Evolutionary conservation across 306 rosid genomes (phyloP).

Genomic region (Astragalus membranaceus): DNA sequence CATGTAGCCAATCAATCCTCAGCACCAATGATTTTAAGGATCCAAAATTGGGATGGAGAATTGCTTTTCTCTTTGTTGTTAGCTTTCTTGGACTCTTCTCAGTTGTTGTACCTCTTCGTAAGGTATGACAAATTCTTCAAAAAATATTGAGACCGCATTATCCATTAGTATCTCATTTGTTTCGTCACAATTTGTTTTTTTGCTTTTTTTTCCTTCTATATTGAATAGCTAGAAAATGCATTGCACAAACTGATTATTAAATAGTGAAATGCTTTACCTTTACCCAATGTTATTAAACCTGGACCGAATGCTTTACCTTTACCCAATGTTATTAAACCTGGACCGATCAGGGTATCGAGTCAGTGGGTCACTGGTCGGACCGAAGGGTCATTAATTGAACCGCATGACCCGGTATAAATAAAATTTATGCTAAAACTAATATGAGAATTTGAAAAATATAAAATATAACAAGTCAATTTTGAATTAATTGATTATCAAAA

Average conservation of each 20-base stretch:
- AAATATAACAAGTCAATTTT: too few relatives aligned
- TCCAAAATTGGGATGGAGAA: constrained; percentile 42
- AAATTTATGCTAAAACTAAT: too few relatives aligned
- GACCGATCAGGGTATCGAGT: too few relatives aligned
- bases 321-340: too few relatives aligned
- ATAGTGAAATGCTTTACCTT: not conserved
- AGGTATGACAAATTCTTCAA: constrained; percentile 28
- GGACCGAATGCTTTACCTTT: too few relatives aligned
- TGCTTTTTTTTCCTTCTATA: not conserved
- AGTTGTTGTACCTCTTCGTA: constrained; percentile 47
- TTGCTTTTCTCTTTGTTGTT: constrained; percentile 47
- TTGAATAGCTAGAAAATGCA: constrained; percentile 3
- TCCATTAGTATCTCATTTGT: not conserved
- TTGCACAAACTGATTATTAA: not conserved
- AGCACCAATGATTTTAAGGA: constrained; percentile 28
- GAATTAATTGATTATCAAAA: too few relatives aligned
- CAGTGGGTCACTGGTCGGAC: too few relatives aligned
- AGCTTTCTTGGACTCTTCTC: constrained; percentile 54
- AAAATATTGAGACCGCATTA: not conserved
- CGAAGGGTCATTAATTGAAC: too few relatives aligned
- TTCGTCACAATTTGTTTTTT: not conserved
- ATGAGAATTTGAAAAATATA: too few relatives aligned
- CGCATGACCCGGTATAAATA: too few relatives aligned
- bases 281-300: too few relatives aligned
- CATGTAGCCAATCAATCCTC: constrained; percentile 25